phyloP scores from a whole-genome alignment of 2,329 filamentous ascomycete genomes.

The Aquanectria penicillioides region DNA sequence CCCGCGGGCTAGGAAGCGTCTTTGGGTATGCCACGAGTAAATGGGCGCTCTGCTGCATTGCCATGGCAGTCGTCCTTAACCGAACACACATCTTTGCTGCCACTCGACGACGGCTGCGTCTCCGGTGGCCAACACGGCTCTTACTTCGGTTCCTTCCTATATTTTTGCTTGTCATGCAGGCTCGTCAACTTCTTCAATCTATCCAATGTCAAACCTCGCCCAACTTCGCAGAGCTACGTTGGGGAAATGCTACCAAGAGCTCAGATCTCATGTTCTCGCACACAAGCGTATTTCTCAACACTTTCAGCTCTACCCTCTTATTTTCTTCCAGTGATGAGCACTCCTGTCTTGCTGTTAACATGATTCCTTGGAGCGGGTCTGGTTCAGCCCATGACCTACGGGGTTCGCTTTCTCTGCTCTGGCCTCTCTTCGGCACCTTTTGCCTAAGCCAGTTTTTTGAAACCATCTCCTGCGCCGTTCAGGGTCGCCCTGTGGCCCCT shows the following conservation, averaged over 20 bases:
- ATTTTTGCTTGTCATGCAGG: conserved; percentile 74
- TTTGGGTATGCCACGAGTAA: conserved; percentile 91
- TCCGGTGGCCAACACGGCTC: conserved; percentile 78
- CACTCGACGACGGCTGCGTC: conserved; percentile 79
- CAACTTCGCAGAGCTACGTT: conserved; percentile 74
- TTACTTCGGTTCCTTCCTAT: conserved; percentile 78
- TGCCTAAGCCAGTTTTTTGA: conserved; percentile 88
- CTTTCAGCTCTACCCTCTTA: conserved; percentile 75
- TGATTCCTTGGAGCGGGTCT: conserved; percentile 67
- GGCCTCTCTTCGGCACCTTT: conserved; percentile 77
- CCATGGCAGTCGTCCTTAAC: conserved; percentile 87
- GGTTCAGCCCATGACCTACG: conserved; percentile 65
- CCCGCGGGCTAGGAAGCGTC: conserved; percentile 81
- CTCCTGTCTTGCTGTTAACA: conserved; percentile 79
- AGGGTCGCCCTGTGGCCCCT: conserved; percentile 80
- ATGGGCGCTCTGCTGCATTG: conserved; percentile 90
- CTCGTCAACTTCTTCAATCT: conserved; percentile 77
- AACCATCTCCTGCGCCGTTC: conserved; percentile 86
- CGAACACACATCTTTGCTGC: conserved; percentile 94
- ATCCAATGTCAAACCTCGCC: conserved; percentile 92
- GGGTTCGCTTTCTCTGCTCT: conserved; percentile 81
- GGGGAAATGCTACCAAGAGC: conserved; percentile 72
- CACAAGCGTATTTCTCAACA: conserved; percentile 75
- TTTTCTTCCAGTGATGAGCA: conserved; percentile 78
- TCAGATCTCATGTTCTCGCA: conserved; percentile 77